phyloP scores from a whole-genome alignment of 768 basidiomycete species.

The Calocera cornea region DNA sequence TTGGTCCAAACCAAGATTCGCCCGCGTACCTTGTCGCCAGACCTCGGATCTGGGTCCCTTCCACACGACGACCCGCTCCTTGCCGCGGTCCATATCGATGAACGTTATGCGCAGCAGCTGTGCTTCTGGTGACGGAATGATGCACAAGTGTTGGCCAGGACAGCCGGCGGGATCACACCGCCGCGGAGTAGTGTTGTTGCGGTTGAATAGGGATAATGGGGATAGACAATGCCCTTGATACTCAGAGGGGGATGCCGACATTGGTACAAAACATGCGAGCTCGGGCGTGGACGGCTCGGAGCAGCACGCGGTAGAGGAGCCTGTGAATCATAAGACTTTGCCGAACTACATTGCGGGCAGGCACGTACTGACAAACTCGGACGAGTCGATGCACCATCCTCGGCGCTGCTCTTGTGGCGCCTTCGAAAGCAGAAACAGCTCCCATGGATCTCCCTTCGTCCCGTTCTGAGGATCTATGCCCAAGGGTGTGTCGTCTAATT shows the following conservation, averaged over 20 bases:
- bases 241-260: not conserved
- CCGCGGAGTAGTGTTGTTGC: not conserved
- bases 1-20: not conserved
- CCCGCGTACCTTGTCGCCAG: not conserved
- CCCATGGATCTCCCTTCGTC: not conserved
- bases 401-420: not conserved
- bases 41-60: not conserved
- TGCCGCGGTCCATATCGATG: not conserved
- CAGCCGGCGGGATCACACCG: not conserved
- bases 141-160: not conserved
- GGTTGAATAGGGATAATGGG: not conserved
- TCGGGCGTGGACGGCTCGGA: not conserved
- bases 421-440: not conserved
- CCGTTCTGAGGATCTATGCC: not conserved
- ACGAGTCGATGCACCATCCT: constrained; percentile 1
- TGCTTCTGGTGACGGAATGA: not conserved
- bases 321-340: not conserved
- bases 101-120: not conserved
- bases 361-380: not conserved
- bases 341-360: not conserved
- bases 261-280: not conserved
- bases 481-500: not conserved
- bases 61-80: not conserved
- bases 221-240: constrained; percentile 1
- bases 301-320: not conserved